phyloP scores from a whole-genome alignment of 129 eudicot genomes.

The Artemisia argyi region DNA sequence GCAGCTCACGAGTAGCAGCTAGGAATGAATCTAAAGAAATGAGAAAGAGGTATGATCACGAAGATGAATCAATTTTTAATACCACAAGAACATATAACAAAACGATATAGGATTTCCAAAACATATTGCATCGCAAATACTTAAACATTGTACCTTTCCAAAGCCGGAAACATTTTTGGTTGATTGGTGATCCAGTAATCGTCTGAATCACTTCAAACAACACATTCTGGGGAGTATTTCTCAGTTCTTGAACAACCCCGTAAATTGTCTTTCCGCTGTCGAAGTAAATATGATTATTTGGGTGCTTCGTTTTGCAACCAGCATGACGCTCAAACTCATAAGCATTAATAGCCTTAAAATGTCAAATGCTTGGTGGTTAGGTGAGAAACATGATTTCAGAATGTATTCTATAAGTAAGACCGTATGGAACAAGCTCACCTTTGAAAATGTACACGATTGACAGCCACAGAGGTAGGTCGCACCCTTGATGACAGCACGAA shows the following conservation, averaged over 20 bases:
- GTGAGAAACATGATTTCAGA: conserved; percentile 3
- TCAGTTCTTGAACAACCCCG: conserved; percentile 69
- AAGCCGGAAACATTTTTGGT: conserved; percentile 59
- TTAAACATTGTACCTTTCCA: conserved; percentile 50
- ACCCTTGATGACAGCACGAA: conserved; percentile 58
- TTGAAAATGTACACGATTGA: conserved; percentile 50
- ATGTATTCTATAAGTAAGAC: neutral
- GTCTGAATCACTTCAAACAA: conserved; percentile 64
- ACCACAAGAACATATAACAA: neutral
- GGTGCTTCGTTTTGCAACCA: conserved; percentile 71
- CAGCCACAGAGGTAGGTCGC: conserved; percentile 65
- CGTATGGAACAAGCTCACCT: conserved; percentile 38
- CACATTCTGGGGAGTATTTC: conserved; percentile 59
- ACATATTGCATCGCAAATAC: conserved; percentile 2
- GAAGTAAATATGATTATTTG: conserved; percentile 70
- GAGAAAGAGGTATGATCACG: conserved; percentile 5
- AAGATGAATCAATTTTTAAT: conserved; percentile 8
- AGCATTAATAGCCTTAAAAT: conserved; percentile 58
- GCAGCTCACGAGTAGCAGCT: conserved; percentile 70
- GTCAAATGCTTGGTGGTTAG: conserved; percentile 25
- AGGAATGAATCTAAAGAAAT: conserved; percentile 52
- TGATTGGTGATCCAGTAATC: conserved; percentile 65
- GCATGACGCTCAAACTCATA: conserved; percentile 75
- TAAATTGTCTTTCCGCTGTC: conserved; percentile 69
- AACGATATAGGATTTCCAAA: neutral